phyloP scores from a whole-genome alignment of 371 early-diverging fungal species.

The Homolaphlyctis polyrhiza region DNA sequence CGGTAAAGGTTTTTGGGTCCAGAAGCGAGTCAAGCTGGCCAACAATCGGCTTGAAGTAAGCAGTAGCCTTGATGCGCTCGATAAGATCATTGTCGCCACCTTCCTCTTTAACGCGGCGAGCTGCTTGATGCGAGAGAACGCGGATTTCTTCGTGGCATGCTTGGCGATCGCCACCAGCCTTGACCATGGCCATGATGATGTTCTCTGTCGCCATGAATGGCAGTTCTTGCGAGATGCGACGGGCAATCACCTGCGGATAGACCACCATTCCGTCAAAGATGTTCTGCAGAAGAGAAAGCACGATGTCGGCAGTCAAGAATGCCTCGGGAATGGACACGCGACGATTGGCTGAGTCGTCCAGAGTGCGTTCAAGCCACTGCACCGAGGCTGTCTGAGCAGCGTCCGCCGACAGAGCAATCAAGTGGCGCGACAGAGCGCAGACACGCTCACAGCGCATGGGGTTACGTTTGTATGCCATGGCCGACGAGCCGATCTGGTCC shows the following conservation, averaged over 20 bases:
- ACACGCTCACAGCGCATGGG: slow-evolving; percentile 98
- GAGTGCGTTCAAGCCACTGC: slow-evolving; percentile 96
- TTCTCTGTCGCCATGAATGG: slow-evolving; percentile 99
- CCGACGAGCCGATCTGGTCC: slow-evolving; percentile 96
- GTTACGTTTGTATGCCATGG: slow-evolving; percentile 99
- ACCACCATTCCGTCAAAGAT: slow-evolving; percentile 95
- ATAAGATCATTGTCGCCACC: slow-evolving; percentile 94
- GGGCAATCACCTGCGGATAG: slow-evolving; percentile 90
- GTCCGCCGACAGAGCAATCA: slow-evolving; percentile 87
- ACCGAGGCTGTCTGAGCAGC: slow-evolving; percentile 84
- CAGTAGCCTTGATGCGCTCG: slow-evolving; percentile 72
- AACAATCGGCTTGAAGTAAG: slow-evolving; percentile 86
- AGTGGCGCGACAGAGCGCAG: slow-evolving; percentile 92
- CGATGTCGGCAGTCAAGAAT: slow-evolving; percentile 94
- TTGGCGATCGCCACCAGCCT: slow-evolving; percentile 91
- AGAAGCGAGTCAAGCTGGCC: slow-evolving; percentile 70
- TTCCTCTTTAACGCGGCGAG: slow-evolving; percentile 82
- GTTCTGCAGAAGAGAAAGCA: slow-evolving; percentile 89
- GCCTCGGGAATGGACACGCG: slow-evolving; percentile 95
- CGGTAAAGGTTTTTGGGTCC: slow-evolving; percentile 90
- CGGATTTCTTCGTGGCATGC: slow-evolving; percentile 95
- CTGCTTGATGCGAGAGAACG: slow-evolving; percentile 91
- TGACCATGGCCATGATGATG: slow-evolving; percentile 98
- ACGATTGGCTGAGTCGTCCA: slow-evolving; percentile 95
- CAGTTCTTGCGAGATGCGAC: slow-evolving; percentile 88